phyloP scores from a whole-genome alignment of 495 filamentous ascomycete species.

The Tuber aestivum region DNA sequence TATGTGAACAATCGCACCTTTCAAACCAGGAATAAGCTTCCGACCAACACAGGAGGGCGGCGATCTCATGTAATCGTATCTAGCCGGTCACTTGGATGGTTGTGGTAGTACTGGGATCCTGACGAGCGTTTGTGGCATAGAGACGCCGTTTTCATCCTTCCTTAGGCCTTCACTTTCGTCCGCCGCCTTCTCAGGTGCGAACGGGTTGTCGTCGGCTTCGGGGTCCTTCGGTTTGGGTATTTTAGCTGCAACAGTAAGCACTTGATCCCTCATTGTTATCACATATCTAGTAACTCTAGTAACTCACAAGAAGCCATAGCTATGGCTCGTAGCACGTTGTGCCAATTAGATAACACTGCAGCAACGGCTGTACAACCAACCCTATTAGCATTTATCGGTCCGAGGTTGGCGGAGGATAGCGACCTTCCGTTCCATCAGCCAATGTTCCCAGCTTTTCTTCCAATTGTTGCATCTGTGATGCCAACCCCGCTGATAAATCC shows the following conservation, averaged over 20 bases:
- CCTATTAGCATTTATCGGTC: constrained; percentile 21
- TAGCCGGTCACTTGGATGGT: constrained; percentile 17
- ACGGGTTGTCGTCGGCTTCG: constrained; percentile 38
- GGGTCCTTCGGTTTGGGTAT: constrained; percentile 55
- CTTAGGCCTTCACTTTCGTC: constrained; percentile 45
- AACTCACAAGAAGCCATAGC: constrained; percentile 86
- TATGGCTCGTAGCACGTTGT: constrained; percentile 87
- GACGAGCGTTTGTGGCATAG: constrained; percentile 72
- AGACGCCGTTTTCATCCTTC: constrained; percentile 46
- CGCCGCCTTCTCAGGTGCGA: constrained; percentile 33
- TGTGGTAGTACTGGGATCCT: constrained; percentile 55
- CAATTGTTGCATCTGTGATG: constrained; percentile 82
- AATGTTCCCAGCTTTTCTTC: constrained; percentile 83
- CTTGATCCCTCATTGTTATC: constrained; percentile 4
- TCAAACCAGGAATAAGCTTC: neutral
- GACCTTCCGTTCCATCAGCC: constrained; percentile 89
- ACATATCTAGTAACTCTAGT: constrained; percentile 2
- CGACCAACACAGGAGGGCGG: neutral
- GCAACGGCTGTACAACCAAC: constrained; percentile 64
- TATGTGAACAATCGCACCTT: neutral
- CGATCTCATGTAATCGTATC: neutral
- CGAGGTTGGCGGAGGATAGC: constrained; percentile 5
- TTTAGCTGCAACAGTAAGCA: constrained; percentile 48
- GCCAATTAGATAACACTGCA: constrained; percentile 88
- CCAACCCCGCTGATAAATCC: constrained; percentile 79